phyloP scores from a whole-genome alignment of 805 yeast species.

The Zygoascus bituminiphila region DNA sequence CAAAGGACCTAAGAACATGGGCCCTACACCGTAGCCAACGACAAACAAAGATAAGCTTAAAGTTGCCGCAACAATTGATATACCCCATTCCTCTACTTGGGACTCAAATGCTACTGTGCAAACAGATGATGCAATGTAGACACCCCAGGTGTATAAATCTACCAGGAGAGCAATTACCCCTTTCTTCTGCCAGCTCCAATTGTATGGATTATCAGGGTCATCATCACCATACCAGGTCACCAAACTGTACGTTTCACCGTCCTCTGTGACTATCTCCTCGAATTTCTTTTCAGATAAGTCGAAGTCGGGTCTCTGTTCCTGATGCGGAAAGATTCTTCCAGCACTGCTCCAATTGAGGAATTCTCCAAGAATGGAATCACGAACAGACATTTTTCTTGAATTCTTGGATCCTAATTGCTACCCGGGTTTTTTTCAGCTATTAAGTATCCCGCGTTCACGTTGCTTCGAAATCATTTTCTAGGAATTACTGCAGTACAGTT shows the following conservation, averaged over 20 bases:
- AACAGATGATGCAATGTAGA: conserved; percentile 53
- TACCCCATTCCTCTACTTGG: conserved; percentile 34
- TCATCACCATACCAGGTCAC: conserved; percentile 7
- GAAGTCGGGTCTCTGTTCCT: not conserved
- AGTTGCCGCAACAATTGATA: conserved; percentile 40
- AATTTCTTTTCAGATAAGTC: not conserved
- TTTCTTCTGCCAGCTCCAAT: conserved; percentile 45
- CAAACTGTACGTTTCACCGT: not conserved
- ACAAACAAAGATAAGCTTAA: conserved; percentile 51
- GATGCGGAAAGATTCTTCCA: not conserved
- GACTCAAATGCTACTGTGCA: conserved; percentile 45
- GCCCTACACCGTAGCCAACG: conserved; percentile 60
- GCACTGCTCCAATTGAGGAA: not conserved
- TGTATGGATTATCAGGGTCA: conserved; percentile 38
- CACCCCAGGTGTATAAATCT: conserved; percentile 40
- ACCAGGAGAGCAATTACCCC: conserved; percentile 33
- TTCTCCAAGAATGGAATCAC: not conserved
- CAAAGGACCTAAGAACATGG: conserved; percentile 34
- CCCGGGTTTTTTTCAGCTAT: no score
- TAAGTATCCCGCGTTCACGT: no score
- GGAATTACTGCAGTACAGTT: no score
- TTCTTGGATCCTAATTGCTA: no score
- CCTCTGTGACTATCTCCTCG: not conserved
- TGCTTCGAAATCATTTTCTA: no score
- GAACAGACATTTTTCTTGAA: not conserved